phyloP scores from a whole-genome alignment of 305 asterid species.

The Plantago coronopus region DNA sequence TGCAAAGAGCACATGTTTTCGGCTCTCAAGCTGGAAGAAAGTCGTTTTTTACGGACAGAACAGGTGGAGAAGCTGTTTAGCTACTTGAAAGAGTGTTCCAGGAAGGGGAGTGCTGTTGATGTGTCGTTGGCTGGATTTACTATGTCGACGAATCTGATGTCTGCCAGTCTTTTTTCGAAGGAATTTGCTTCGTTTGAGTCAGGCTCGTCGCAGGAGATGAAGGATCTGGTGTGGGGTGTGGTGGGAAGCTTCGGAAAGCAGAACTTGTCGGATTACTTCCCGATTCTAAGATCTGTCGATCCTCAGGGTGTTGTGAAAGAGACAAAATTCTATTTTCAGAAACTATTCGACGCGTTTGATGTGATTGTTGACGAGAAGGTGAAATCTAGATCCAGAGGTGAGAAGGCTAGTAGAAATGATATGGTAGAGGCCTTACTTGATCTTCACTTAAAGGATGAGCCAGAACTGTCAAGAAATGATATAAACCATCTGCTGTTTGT shows the following conservation, averaged over 20 bases:
- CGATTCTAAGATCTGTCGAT: slow-evolving; percentile 18
- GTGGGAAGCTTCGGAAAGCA: not conserved
- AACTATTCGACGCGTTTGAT: slow-evolving; percentile 24
- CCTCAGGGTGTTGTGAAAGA: slow-evolving; percentile 20
- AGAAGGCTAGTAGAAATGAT: slow-evolving; percentile 6
- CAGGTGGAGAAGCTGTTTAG: slow-evolving; percentile 21
- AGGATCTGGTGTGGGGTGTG: slow-evolving; percentile 20
- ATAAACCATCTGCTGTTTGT: slow-evolving; percentile 24
- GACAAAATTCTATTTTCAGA: not conserved
- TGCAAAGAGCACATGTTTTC: slow-evolving; percentile 34
- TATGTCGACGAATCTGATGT: slow-evolving; percentile 29
- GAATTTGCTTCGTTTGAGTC: slow-evolving; percentile 31
- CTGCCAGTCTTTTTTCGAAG: slow-evolving; percentile 22
- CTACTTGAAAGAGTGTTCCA: slow-evolving; percentile 19
- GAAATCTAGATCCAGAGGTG: slow-evolving; percentile 1
- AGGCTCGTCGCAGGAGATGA: slow-evolving; percentile 26
- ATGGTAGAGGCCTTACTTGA: slow-evolving; percentile 18
- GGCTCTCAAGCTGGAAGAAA: slow-evolving; percentile 18
- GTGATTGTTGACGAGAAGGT: slow-evolving; percentile 20
- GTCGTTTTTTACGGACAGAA: slow-evolving; percentile 25
- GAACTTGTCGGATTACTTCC: slow-evolving; percentile 23
- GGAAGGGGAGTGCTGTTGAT: slow-evolving; percentile 22
- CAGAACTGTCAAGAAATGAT: slow-evolving; percentile 15
- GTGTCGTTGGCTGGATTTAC: slow-evolving; percentile 33
- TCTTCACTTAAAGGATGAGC: slow-evolving; percentile 6